Evolutionary conservation across 495 filamentous ascomycete genomes (phyloP), one percentile per base, ranked within the genome.

Genomic region (Xylaria scruposa): DNA sequence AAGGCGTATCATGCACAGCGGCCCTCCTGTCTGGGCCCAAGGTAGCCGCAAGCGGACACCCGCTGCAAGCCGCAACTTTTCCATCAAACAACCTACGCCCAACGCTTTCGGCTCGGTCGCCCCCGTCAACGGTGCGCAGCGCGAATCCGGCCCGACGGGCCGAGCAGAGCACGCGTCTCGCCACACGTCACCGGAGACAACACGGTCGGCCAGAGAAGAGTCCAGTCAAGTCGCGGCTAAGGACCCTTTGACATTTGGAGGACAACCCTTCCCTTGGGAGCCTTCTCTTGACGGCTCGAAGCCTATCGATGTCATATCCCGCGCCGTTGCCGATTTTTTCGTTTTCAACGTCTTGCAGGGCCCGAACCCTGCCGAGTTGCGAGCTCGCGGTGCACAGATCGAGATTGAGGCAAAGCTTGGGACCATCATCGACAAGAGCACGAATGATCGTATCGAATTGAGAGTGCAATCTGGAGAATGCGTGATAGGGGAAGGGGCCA

Each of bases 371-470:
- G 86, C 86, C 31, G 88, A 91, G 65, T 79, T 88, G 44, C 76
- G 82, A 7, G 81, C 76, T 68, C 79, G 82, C n/a, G 90, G 88
- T 5, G 87, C 92, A n/a, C 86, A 93, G 68, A 86, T 97, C 49
- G 95, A 98, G 80, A 92, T 98, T 68, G 95, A 98, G 81, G 95
- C 94, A 10, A 98, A 97, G 79, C 79, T 98, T 21, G 95, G 95
- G 62, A 90, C 88, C 53, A 80, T 97, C 19, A 87, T 97, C 51
- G 90, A 94, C 75, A 90, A 86, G 79, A 86, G 87, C 70, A 90
- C 88, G 2, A 86, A 90, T 63, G 85, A 91, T n/a, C 87, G 94
- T 46, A 81, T 95, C 47, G 78, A 79, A 3, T 77, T 95, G 24
- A 89, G 90, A 8, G 83, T 96, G 12, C 62, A 81, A 40, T 88